Evolutionary conservation across 805 yeast genomes (phyloP), one percentile per base, ranked within the genome.

Genomic region (Saccharomycopsis fermentans): DNA sequence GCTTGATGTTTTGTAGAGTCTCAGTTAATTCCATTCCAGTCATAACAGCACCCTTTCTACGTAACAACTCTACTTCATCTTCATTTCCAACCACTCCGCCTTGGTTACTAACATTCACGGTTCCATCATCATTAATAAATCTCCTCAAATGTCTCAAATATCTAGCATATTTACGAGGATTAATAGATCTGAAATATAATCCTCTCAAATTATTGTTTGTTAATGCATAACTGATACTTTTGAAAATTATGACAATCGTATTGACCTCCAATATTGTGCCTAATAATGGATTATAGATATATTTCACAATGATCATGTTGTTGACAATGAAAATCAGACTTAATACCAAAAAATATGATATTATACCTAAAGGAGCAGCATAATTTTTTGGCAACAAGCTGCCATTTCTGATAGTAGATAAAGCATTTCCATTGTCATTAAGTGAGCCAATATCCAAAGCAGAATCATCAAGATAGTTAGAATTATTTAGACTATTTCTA

Each of bases 201-300:
- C 68, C 70, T 16, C 80, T 67, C 14, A 77, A 69, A 58, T 77
- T 79, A n/a, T 72, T 67, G 65, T 77, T 77, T 2, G 80, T 71
- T 50, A 77, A 65, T 2, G 74, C 75, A 58, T 71, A 77, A 24
- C 79, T 75, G 1, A 71, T 65, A 4, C 76, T 69, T 59, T 77
- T 77, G 59, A 76, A 65, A 57, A 73, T 69, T 19, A 75, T 63
- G 16, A 75, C 70, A 35, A 77, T 68, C 16, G 78, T 73, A 62
- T 71, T 74, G 37, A 72, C 59, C 57, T 73, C 77, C 54, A 76
- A 70, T 1, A 69, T 56, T 1, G 79, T 75, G 26, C 80, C 80
- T n/a, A 76, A 59, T 19, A 74, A 56, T 12, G 80, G 79, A 58
- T 75, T 74, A 60, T 67, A 66, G 35, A 77, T 68, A 57, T 63